Evolutionary conservation across 352 stramenopile genomes (phyloP), one percentile per base, ranked within the genome.

Genomic region (Phytophthora meadii): DNA sequence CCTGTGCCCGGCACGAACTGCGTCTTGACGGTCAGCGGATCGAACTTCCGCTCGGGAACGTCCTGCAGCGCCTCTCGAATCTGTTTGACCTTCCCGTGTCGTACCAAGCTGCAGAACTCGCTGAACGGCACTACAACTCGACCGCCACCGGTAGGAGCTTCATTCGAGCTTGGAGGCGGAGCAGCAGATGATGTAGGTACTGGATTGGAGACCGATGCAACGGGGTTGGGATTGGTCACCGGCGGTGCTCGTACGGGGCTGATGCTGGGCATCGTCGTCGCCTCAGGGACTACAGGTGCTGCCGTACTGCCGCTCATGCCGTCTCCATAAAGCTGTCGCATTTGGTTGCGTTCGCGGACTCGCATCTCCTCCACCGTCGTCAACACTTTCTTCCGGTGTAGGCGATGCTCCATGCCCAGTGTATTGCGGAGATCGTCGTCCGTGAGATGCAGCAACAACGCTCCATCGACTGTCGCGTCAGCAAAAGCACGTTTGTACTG

Each of bases 351-450:
- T 54, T 93, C 84, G 14, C 65, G 44, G 41, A 85, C 78, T 3
- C 82, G 77, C 24, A 96, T 71, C 19, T 95, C 81, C 28, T 88
- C 74, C 19, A 97, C 81, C 1, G 84, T 87, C 24, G 88, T 95
- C n/a, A 99, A 69, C 37, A 98, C 94, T 69, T 98, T 99, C 74
- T 99, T 99, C 10, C 96, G 89, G 70, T 99, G 96, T 17, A 99
- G 77, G 9, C 83, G 82, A 65, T 98, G 95, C 69, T 98, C 93
- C 63, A 99, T 95, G 6, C 94, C 93, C 6, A 99, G 77, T 12
- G 92, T 98, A 70, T 98, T 98, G 48, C 92, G 90, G 12, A 99
- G 80, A 61, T 99, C 96, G 41, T 98, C 80, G 46, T 93, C 82
- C 25, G 87, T 89, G 28, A 98, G 75, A 49, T 98, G 89, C 55